Evolutionary conservation across 192 early-diverging fungal species (phyloP), one percentile per base, ranked within the genome.

Genomic region (Backusella mclennaniae): DNA sequence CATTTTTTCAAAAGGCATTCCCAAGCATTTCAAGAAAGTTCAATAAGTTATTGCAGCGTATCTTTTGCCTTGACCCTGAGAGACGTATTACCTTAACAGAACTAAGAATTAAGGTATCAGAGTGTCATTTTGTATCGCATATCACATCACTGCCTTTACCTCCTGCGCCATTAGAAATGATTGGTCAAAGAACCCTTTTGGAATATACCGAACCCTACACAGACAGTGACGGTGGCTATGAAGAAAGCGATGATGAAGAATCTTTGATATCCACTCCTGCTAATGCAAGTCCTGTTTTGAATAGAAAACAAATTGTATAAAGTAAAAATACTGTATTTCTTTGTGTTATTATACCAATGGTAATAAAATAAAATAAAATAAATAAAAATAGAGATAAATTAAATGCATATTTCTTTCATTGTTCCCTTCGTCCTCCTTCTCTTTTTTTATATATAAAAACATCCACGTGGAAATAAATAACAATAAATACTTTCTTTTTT

Each of bases 1-100:
- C 90, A 71, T 92, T 92, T 77, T 89, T 94, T 26, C 85, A 89
- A 46, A 80, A 79, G 14, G 89, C 90, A 36, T 83, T 91, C 4
- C 78, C 82, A 1, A 23, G 11, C 26, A 81, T 94, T 29, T 91
- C 92, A 0, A 79, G 80, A 4, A 88, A 87, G 21, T 85, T 92
- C 17, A 88, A 89, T 39, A 85, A 85, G 26, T 87, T 87, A 23
- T 67, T 89, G 41, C 77, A 79, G 31, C 63, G 79, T 5, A 77
- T 85, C 6, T 89, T 89, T 69, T 83, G 79, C 59, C 78, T 87
- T 2, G 82, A 84, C 66, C 87, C 87, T 26, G 53, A 63, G 17
- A 78, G 73, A 49, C 82, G 87, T 6, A 87, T 87, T 15, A 73
- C 80, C 0, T 31, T 89, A 15, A 17, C 49, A 15, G 86, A 87